phyloP scores from a whole-genome alignment of 139 green algal species.

The Micromonas commoda region DNA sequence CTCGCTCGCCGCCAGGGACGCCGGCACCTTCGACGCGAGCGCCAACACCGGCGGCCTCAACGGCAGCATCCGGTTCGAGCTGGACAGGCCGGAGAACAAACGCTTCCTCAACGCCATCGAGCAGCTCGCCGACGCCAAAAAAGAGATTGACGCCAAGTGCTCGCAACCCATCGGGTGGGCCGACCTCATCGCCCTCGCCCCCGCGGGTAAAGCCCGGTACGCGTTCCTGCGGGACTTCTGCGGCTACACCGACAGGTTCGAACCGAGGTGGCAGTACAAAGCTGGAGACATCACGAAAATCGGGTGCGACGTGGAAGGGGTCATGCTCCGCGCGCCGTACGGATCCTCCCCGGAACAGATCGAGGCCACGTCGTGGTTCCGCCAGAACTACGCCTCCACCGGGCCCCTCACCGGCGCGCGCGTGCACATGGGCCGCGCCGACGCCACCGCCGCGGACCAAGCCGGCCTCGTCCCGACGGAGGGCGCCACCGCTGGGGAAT shows the following conservation, averaged over 20 bases:
- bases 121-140: neutral
- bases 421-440: neutral
- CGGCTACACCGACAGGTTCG: neutral
- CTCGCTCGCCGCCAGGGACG: conserved; percentile 41
- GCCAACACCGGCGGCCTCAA: conserved; percentile 62
- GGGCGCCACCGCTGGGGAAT: neutral
- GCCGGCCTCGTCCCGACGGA: neutral
- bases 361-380: neutral
- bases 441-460: neutral
- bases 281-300: neutral
- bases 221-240: neutral
- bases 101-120: neutral
- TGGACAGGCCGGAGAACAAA: conserved; percentile 72
- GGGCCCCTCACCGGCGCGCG: neutral
- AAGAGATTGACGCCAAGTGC: neutral
- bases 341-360: neutral
- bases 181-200: neutral
- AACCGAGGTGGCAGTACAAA: neutral
- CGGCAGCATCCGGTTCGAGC: conserved; percentile 69
- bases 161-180: neutral
- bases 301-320: neutral
- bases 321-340: neutral
- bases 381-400: neutral
- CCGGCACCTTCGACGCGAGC: conserved; percentile 54
- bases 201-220: neutral